phyloP scores from a whole-genome alignment of 306 rosid species.

The Parietaria judaica region DNA sequence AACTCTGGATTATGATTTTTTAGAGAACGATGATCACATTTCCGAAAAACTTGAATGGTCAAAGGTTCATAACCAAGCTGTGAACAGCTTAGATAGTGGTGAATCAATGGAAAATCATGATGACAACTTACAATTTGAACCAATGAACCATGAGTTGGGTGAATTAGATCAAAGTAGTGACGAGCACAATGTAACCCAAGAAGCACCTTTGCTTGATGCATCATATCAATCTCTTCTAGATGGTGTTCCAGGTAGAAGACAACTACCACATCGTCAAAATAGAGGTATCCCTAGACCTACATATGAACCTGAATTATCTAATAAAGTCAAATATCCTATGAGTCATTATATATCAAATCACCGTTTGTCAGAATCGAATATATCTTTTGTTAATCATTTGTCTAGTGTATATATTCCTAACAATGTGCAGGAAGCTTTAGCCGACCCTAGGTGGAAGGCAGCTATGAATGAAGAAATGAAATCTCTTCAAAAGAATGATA shows the following conservation, averaged over 20 bases:
- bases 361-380: background rate
- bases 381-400: background rate
- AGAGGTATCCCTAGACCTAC: slow-evolving; percentile 5
- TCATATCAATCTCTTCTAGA: background rate
- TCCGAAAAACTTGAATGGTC: too few species aligned
- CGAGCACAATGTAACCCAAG: background rate
- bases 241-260: background rate
- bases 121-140: too few species aligned
- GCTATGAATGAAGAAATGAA: background rate
- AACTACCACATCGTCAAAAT: background rate
- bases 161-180: background rate
- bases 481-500: background rate
- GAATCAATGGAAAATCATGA: too few species aligned
- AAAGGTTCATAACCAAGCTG: too few species aligned
- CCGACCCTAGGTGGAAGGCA: background rate
- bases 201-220: background rate
- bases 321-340: background rate
- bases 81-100: too few species aligned
- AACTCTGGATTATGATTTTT: too few species aligned
- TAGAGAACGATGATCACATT: too few species aligned
- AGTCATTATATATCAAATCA: background rate
- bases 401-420: background rate
- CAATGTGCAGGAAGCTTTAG: slow-evolving; percentile 5
- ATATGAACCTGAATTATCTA: slow-evolving; percentile 2
- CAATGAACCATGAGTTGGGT: too few species aligned